These are phyloP conservation scores for Chaetomiaceae sp. DNA, from an alignment of 2,329 filamentous ascomycete genomes.

Conservation along the genomic window DNA sequence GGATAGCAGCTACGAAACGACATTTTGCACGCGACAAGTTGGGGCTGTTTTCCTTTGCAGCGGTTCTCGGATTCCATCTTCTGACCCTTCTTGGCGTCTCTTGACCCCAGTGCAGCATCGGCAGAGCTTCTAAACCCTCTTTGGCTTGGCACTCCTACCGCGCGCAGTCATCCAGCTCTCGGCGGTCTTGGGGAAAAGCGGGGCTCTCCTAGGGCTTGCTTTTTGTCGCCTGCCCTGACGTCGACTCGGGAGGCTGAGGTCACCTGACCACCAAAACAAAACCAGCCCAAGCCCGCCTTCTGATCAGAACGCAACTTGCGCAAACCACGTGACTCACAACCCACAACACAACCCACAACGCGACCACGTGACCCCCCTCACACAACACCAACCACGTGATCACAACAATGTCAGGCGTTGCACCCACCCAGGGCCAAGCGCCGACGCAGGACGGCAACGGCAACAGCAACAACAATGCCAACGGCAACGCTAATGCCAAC, in stretches of 20 bases:
- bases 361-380: conserved; percentile 8
- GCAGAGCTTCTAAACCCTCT: conserved; percentile 5
- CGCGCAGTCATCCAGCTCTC: conserved; percentile 17
- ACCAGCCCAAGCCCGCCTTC: no score
- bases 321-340: no score
- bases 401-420: conserved; percentile 4
- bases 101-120: conserved; percentile 10
- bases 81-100: conserved; percentile 4
- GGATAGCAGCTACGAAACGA: conserved; percentile 2
- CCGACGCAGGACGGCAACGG: conserved; percentile 1
- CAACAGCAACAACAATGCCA: no score
- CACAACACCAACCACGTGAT: neutral
- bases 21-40: neutral
- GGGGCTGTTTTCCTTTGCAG: neutral
- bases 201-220: conserved; percentile 16
- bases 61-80: neutral
- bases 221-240: conserved; percentile 12
- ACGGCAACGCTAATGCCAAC: no score
- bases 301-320: no score
- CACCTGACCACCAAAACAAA: neutral
- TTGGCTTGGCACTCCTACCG: conserved; percentile 18
- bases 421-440: conserved; percentile 2
- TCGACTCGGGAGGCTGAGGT: neutral
- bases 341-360: neutral
- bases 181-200: conserved; percentile 22